A percentile compares a stretch with the other conserved stretches of the same genome.
Conservation (phyloP, 371 early-diverging fungal genomes). For the Mucor saturninus region DNA sequence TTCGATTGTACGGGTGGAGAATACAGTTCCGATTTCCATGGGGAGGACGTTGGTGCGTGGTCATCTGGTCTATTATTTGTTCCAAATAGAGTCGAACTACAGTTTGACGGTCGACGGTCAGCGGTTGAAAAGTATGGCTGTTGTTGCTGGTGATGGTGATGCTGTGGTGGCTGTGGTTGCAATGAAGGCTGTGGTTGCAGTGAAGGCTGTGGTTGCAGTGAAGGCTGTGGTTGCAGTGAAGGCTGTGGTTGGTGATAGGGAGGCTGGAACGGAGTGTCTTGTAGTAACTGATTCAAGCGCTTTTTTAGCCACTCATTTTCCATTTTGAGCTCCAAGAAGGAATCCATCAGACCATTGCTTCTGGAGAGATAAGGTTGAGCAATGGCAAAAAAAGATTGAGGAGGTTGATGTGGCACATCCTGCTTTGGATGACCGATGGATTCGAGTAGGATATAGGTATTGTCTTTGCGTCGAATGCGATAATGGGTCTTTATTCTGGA, state of each 20-base stretch:
- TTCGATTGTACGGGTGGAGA: not conserved
- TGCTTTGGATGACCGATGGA: conserved; percentile 43
- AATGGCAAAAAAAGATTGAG: conserved; percentile 45
- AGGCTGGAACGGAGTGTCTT: not conserved
- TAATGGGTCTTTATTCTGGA: conserved; percentile 36
- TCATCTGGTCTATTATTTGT: conserved; percentile 13
- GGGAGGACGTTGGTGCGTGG: not conserved
- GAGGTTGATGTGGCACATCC: conserved; percentile 6
- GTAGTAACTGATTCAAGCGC: conserved; percentile 25
- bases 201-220: not conserved
- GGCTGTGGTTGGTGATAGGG: conserved; percentile 2
- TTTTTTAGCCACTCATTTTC: conserved; percentile 49
- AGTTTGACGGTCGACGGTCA: conserved; percentile 6
- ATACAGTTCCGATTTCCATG: not conserved
- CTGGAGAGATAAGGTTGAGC: conserved; percentile 50
- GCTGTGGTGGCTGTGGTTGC: not conserved
- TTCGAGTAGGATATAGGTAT: conserved; percentile 47
- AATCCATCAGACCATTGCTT: conserved; percentile 41
- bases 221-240: not conserved
- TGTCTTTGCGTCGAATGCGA: conserved; percentile 50
- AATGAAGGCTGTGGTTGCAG: not conserved
- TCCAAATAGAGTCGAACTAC: conserved; percentile 5
- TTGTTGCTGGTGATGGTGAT: conserved; percentile 3
- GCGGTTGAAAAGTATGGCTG: not conserved
- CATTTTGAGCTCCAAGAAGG: conserved; percentile 47